Conservation (phyloP, 2,329 filamentous ascomycete genomes). For the Blumeriella jaapii region DNA sequence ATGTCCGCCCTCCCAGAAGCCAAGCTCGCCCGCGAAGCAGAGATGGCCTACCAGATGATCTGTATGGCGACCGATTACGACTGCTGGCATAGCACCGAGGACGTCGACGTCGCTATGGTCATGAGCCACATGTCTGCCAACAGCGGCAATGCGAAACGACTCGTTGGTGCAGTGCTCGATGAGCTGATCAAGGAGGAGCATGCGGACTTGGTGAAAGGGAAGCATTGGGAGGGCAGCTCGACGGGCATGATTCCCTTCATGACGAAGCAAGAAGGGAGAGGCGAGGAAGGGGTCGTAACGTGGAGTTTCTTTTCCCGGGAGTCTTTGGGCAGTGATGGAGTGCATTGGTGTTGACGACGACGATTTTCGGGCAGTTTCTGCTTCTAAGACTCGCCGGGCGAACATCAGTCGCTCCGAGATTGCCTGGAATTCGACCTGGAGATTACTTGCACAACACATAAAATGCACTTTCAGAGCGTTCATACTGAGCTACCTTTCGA, state of each 20-base stretch:
- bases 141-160: constrained; percentile 70
- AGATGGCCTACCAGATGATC: constrained; percentile 96
- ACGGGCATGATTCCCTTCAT: constrained; percentile 71
- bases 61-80: constrained; percentile 99
- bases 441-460: too few relatives aligned
- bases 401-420: too few relatives aligned
- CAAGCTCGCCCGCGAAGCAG: constrained; percentile 90
- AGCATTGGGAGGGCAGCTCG: constrained; percentile 66
- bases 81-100: constrained; percentile 80
- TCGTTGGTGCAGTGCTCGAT: constrained; percentile 80
- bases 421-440: too few relatives aligned
- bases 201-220: constrained; percentile 62
- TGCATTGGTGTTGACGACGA: not conserved
- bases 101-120: constrained; percentile 93
- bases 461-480: too few relatives aligned
- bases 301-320: constrained; percentile 80
- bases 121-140: constrained; percentile 95
- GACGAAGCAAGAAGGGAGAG: constrained; percentile 67
- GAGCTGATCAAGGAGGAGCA: constrained; percentile 71
- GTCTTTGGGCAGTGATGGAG: constrained; percentile 11
- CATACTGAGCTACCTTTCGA: too few relatives aligned
- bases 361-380: constrained; percentile 1
- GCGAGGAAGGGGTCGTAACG: constrained; percentile 61
- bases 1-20: constrained; percentile 94
- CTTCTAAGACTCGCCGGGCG: not conserved